Evolutionary conservation across 2,329 filamentous ascomycete genomes (phyloP).

Genomic region (Cryphonectria naterciae): DNA sequence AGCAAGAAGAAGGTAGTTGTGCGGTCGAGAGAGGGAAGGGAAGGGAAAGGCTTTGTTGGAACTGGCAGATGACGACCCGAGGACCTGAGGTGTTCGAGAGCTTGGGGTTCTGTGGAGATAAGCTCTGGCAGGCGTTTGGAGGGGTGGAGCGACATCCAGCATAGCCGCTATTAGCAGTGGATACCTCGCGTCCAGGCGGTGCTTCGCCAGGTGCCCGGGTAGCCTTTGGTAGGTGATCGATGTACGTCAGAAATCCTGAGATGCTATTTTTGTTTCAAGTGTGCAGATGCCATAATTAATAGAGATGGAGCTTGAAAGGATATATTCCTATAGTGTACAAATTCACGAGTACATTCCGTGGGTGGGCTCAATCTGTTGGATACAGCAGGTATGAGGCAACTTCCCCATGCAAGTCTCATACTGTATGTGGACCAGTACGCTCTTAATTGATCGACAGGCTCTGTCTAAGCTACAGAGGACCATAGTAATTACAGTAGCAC

Average conservation of each 20-base stretch:
- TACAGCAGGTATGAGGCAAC: neutral
- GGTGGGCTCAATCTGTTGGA: neutral
- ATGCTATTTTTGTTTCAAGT: conserved; percentile 18
- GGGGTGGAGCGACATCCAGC: conserved; percentile 13
- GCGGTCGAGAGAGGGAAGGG: conserved; percentile 9
- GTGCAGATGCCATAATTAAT: neutral
- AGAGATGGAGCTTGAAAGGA: neutral
- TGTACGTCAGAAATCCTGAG: conserved; percentile 22
- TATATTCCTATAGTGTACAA: neutral
- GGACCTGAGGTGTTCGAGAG: conserved; percentile 25
- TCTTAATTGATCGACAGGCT: neutral
- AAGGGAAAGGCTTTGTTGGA: neutral
- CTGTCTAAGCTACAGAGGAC: neutral
- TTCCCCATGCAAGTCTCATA: neutral
- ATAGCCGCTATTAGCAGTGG: conserved; percentile 6
- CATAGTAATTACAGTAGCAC: neutral
- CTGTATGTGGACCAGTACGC: neutral
- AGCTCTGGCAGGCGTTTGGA: conserved; percentile 20
- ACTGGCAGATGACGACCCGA: conserved; percentile 25
- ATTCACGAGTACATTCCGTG: neutral
- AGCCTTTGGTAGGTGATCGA: conserved; percentile 4
- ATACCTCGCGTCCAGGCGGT: neutral
- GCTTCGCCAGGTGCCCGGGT: neutral
- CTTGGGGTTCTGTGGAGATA: conserved; percentile 28
- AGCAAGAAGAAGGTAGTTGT: neutral